A percentile compares a stretch with the other conserved stretches of the same genome.
Conservation (phyloP, 2,329 filamentous ascomycete genomes). For the Aspergillus sp. region DNA sequence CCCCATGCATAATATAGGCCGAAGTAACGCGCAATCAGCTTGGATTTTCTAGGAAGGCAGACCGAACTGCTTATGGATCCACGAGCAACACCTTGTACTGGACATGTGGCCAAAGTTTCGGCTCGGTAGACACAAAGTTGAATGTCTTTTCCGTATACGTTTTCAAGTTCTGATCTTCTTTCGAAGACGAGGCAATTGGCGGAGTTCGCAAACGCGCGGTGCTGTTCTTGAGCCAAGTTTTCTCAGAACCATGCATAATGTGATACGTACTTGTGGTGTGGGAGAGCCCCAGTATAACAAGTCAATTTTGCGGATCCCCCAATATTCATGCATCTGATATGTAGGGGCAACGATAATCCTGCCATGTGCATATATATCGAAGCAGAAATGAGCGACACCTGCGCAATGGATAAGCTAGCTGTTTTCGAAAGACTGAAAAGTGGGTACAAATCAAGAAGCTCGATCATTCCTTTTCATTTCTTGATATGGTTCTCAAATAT, state of each 20-base stretch:
- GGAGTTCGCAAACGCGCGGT: slow-evolving; percentile 10
- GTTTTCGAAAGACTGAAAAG: slow-evolving; percentile 16
- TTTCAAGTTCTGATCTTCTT: not conserved
- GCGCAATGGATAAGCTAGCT: slow-evolving; percentile 18
- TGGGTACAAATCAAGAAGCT: slow-evolving; percentile 3
- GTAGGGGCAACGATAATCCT: slow-evolving; percentile 9
- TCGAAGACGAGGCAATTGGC: not conserved
- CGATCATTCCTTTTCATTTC: not conserved
- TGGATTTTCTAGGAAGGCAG: not conserved
- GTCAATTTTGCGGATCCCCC: slow-evolving; percentile 14
- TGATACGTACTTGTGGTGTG: slow-evolving; percentile 17
- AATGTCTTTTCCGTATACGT: not conserved
- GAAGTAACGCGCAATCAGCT: not conserved
- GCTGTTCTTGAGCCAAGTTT: slow-evolving; percentile 8
- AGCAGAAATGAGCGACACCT: slow-evolving; percentile 12
- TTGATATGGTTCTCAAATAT: slow-evolving; percentile 7
- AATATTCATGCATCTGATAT: slow-evolving; percentile 19
- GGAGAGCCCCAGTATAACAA: slow-evolving; percentile 6
- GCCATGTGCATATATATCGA: slow-evolving; percentile 14
- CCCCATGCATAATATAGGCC: not conserved
- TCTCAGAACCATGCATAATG: slow-evolving; percentile 4
- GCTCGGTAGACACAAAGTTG: not conserved
- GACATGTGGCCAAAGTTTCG: not conserved
- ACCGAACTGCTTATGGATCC: not conserved
- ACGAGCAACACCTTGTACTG: not conserved